phyloP scores from a whole-genome alignment of 148 eudicot species.

The Tetragonia tetragonoides region DNA sequence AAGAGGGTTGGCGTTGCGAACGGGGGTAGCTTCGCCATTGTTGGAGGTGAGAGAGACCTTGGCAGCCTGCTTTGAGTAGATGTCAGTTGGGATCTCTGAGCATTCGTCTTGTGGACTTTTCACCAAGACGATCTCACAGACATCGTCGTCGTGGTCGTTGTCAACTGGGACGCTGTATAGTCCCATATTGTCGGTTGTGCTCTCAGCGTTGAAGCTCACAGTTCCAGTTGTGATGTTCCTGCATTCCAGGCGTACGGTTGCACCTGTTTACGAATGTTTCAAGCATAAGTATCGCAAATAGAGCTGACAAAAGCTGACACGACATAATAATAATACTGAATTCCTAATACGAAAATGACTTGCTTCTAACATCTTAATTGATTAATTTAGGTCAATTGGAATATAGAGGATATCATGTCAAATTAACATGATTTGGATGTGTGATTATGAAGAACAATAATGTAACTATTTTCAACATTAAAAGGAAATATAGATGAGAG shows the following conservation, averaged over 20 bases:
- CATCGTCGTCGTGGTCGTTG: constrained; percentile 49
- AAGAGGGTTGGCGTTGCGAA: constrained; percentile 51
- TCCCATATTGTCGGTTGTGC: constrained; percentile 36
- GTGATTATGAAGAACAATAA: no score
- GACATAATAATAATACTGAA: no score
- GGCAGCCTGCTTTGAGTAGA: constrained; percentile 22
- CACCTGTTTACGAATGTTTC: constrained; percentile 26
- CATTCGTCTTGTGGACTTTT: constrained; percentile 46
- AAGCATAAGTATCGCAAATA: not conserved
- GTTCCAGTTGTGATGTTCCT: constrained; percentile 34
- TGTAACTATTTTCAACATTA: no score
- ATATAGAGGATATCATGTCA: no score
- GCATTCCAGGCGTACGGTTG: constrained; percentile 41
- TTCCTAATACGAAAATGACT: no score
- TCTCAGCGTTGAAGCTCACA: constrained; percentile 30
- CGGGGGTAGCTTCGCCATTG: constrained; percentile 41
- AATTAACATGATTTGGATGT: no score
- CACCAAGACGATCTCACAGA: constrained; percentile 39
- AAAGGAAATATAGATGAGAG: no score
- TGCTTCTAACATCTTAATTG: no score
- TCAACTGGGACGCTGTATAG: constrained; percentile 37
- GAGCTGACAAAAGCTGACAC: no score
- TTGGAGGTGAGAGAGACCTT: constrained; percentile 41
- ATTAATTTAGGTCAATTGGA: no score
- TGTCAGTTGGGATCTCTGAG: constrained; percentile 32